phyloP scores from a whole-genome alignment of 2,329 filamentous ascomycete species.

The Talaromyces piceae region DNA sequence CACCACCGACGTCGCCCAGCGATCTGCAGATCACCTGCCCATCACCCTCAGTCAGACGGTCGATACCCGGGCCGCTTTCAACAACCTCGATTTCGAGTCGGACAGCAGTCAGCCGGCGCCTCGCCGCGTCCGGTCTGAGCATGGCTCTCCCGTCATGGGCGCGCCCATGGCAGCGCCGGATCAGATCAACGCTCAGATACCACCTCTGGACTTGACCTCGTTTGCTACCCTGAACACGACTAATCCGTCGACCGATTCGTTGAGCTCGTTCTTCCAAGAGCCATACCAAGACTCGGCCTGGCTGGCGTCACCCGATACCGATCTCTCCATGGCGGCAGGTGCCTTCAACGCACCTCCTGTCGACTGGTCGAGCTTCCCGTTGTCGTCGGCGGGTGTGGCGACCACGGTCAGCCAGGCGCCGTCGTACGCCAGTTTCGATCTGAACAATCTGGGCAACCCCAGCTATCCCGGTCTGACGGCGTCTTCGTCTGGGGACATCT shows the following conservation, averaged over 20 bases:
- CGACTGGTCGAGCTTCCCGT: conserved; percentile 43
- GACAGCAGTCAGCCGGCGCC: conserved; percentile 19
- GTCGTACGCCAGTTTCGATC: conserved; percentile 41
- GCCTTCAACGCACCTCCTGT: conserved; percentile 36
- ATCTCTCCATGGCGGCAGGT: conserved; percentile 31
- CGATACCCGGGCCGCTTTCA: conserved; percentile 23
- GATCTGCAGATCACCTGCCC: conserved; percentile 47
- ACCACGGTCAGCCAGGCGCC: conserved; percentile 37
- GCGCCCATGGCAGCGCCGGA: conserved; percentile 22
- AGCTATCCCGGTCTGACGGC: conserved; percentile 32
- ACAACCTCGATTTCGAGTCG: conserved; percentile 23
- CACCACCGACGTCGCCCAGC: conserved; percentile 39
- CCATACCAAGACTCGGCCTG: conserved; percentile 33
- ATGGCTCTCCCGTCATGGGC: conserved; percentile 38
- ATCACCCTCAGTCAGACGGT: conserved; percentile 22
- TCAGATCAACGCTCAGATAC: conserved; percentile 27
- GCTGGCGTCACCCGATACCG: conserved; percentile 38
- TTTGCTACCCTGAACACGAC: conserved; percentile 28
- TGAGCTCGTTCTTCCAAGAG: conserved; percentile 31
- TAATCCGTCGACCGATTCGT: conserved; percentile 26
- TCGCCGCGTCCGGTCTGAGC: conserved; percentile 38
- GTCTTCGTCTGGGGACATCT: conserved; percentile 44
- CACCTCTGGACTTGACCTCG: conserved; percentile 33
- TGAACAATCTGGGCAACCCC: conserved; percentile 31
- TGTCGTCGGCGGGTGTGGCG: conserved; percentile 31